Evolutionary conservation across 2,329 filamentous ascomycete genomes (phyloP).

Genomic region (Fusarium lyarnte): DNA sequence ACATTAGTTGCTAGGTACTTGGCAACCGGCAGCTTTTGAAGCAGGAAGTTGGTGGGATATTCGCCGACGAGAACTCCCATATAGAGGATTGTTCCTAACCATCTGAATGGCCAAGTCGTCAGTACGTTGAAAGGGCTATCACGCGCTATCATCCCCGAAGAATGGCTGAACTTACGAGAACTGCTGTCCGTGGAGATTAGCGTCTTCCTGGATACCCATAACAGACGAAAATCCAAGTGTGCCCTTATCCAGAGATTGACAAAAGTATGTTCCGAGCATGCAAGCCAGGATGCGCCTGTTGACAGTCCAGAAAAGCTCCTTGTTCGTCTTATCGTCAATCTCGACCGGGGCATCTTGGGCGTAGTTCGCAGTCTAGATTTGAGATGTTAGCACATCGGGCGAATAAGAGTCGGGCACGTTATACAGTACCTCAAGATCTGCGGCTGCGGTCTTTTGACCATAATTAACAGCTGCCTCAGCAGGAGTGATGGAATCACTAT

Average conservation of each 20-base stretch:
- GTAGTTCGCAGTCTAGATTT: neutral
- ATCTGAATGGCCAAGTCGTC: slow-evolving; percentile 42
- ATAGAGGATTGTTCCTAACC: slow-evolving; percentile 59
- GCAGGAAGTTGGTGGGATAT: slow-evolving; percentile 56
- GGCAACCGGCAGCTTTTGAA: slow-evolving; percentile 57
- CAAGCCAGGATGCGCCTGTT: neutral
- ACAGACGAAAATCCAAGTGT: neutral
- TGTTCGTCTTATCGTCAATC: neutral
- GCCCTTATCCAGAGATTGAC: neutral
- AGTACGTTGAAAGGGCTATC: neutral
- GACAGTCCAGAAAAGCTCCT: neutral
- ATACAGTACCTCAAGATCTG: neutral
- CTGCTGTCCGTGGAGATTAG: neutral
- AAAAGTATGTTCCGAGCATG: neutral
- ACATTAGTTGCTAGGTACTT: slow-evolving; percentile 56
- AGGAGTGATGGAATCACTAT: neutral
- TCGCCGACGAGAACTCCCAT: slow-evolving; percentile 56
- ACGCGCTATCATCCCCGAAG: too few species aligned
- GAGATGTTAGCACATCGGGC: neutral
- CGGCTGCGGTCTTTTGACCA: neutral
- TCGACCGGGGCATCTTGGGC: neutral
- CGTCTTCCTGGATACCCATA: neutral
- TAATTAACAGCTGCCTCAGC: neutral
- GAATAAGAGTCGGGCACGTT: accelerated
- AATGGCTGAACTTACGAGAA: neutral